Evolutionary conservation across 345 rosid species (phyloP).

Genomic region (Aurinia saxatilis): DNA sequence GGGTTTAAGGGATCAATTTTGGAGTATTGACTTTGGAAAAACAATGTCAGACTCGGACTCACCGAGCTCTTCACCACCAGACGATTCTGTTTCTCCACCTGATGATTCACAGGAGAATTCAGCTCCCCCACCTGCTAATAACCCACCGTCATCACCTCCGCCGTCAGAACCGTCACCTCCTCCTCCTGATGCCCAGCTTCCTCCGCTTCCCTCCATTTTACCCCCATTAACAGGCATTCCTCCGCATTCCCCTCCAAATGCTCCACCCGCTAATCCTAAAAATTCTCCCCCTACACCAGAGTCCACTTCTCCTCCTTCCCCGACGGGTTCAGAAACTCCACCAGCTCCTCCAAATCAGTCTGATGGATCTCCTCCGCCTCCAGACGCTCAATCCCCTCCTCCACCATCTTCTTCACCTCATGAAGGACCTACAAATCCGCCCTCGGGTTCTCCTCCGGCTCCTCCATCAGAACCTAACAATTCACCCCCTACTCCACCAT

Average conservation of each 20-base stretch:
- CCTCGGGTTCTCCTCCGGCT: slow-evolving; percentile 14
- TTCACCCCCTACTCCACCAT: slow-evolving; percentile 24
- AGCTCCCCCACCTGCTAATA: slow-evolving; percentile 20
- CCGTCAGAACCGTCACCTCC: slow-evolving; percentile 15
- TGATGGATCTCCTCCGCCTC: slow-evolving; percentile 9
- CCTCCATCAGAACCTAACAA: slow-evolving; percentile 5
- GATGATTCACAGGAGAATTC: not conserved
- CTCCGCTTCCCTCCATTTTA: slow-evolving; percentile 11
- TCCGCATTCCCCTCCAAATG: slow-evolving; percentile 10
- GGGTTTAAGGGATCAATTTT: not conserved
- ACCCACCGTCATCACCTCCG: slow-evolving; percentile 25
- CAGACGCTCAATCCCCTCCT: slow-evolving; percentile 8
- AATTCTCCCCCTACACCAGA: slow-evolving; percentile 24
- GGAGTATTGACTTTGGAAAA: too few species aligned
- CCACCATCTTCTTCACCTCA: slow-evolving; percentile 7
- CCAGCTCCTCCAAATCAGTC: slow-evolving; percentile 22
- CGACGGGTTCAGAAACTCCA: slow-evolving; percentile 11
- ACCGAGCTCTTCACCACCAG: slow-evolving; percentile 37
- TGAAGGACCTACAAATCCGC: not conserved
- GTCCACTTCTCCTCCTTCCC: slow-evolving; percentile 27
- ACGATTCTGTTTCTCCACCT: slow-evolving; percentile 11
- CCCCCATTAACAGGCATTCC: slow-evolving; percentile 11
- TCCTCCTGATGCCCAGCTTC: slow-evolving; percentile 20
- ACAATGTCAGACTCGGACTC: slow-evolving; percentile 42
- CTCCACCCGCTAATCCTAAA: slow-evolving; percentile 16